Conservation (phyloP, 1,284 basidiomycete genomes). For the Xerocomus nothofagi region DNA sequence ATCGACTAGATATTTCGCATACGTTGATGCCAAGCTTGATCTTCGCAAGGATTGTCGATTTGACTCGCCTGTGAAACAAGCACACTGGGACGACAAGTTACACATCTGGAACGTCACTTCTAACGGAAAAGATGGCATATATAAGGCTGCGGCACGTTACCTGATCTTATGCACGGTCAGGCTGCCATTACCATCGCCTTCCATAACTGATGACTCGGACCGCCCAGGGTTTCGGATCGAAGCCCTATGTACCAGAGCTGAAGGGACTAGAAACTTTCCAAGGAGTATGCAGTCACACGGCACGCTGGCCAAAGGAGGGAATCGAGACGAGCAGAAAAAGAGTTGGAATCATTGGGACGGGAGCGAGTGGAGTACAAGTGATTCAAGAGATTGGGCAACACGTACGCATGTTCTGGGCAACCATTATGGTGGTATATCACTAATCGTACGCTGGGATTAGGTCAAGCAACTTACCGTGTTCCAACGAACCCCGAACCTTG, state of each 20-base stretch:
- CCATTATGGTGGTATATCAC: no score
- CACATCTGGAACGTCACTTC: constrained; percentile 16
- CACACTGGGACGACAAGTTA: constrained; percentile 16
- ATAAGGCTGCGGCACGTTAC: constrained; percentile 13
- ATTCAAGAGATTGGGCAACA: constrained; percentile 17
- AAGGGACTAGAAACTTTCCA: constrained; percentile 16
- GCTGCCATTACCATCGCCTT: neutral
- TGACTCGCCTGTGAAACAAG: constrained; percentile 9
- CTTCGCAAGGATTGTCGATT: constrained; percentile 22
- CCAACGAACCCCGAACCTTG: constrained; percentile 21
- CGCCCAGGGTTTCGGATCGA: constrained; percentile 11
- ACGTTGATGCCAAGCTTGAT: constrained; percentile 11
- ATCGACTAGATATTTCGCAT: constrained; percentile 10
- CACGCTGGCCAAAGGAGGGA: constrained; percentile 16
- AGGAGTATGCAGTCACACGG: constrained; percentile 12
- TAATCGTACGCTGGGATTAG: neutral
- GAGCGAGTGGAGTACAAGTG: constrained; percentile 18
- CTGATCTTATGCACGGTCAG: constrained; percentile 20
- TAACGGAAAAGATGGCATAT: constrained; percentile 13
- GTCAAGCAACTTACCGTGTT: constrained; percentile 18
- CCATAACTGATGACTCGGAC: neutral
- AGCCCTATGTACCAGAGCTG: constrained; percentile 15
- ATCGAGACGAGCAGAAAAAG: constrained; percentile 17
- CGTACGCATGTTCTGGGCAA: constrained; percentile 1
- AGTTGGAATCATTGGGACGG: constrained; percentile 22